Conservation (phyloP, 257 asterid genomes). For the Fraxinus anomala region DNA sequence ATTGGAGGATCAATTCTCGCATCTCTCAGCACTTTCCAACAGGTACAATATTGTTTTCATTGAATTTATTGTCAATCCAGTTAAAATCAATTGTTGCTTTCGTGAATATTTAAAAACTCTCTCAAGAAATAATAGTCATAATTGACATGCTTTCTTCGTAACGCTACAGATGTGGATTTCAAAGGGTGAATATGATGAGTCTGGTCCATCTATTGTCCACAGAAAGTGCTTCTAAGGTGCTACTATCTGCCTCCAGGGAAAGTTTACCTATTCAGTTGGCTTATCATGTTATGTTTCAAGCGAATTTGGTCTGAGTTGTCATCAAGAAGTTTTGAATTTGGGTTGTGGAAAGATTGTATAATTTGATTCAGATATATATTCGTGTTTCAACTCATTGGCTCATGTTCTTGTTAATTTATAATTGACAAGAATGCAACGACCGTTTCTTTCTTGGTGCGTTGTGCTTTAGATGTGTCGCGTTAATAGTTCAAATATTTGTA, state of each 20-base stretch:
- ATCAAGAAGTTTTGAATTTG: slow-evolving; percentile 26
- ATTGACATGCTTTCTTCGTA: background rate
- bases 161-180: slow-evolving; percentile 58
- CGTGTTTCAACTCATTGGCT: slow-evolving; percentile 19
- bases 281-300: slow-evolving; percentile 24
- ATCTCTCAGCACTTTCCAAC: slow-evolving; percentile 57
- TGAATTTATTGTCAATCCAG: background rate
- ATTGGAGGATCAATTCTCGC: slow-evolving; percentile 59
- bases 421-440: slow-evolving; percentile 22
- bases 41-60: slow-evolving; percentile 24
- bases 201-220: slow-evolving; percentile 59
- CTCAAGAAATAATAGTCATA: background rate
- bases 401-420: slow-evolving; percentile 23
- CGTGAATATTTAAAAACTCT: background rate
- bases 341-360: slow-evolving; percentile 14
- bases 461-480: slow-evolving; percentile 25
- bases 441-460: slow-evolving; percentile 16
- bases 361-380: background rate
- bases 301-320: slow-evolving; percentile 18
- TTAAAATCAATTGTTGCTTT: background rate
- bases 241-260: slow-evolving; percentile 19
- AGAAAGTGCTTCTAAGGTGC: slow-evolving; percentile 54
- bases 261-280: slow-evolving; percentile 25
- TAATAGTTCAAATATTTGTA: slow-evolving; percentile 32
- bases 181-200: slow-evolving; percentile 50